Base-by-base conservation (phyloP, 1,284 basidiomycete species). In the Leccinum solheimii region DNA sequence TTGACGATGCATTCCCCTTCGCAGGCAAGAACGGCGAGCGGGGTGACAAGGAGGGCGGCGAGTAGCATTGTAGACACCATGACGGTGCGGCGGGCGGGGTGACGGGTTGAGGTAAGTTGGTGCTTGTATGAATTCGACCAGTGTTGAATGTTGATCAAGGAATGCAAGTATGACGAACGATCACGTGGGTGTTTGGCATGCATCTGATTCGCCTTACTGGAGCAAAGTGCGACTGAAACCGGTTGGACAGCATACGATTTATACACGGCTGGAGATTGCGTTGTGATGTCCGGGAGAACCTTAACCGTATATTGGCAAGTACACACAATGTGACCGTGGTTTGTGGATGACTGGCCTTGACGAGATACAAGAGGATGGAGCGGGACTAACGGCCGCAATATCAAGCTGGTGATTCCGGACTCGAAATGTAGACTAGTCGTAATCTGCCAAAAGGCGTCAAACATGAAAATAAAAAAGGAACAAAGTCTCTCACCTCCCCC, bases 1-100 rank as follows among this genome's bases (percentile, higher is more conserved):
- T 75, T 79, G 26, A 76, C 75, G 63, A 87, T 88, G 69, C 89
- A 91, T 38, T 85, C 82, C 32, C 84, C 86, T 78, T 91, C 89
- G 72, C 89, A 91, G 45, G 84, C 86, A 34, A 69, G 70, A 62
- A 83, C 81, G 55, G 77, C 60, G 55, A 69, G 62, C 34, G 79
- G 72, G 61, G 64, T 53, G 14, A 68, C 57, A 55, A 74, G 58
- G 32, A 75, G 21, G 21, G 55, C 40, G 23, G 75, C 23, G 59
- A 76, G 56, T 59, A 70, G 55, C 55, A 66, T 16, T 48, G 50
- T 60, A 23, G 54, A 65, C 16, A 74, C 49, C 70, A 72, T 74
- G 59, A 38, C 32, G 38, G 52, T 23, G 54, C 49, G 59, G 62
- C 64, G 59, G 60, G 61, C 53, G 51, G 59, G 61, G 38, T 56